Conservation (phyloP, 805 yeast species). For the Dipodascopsis uninucleata region DNA sequence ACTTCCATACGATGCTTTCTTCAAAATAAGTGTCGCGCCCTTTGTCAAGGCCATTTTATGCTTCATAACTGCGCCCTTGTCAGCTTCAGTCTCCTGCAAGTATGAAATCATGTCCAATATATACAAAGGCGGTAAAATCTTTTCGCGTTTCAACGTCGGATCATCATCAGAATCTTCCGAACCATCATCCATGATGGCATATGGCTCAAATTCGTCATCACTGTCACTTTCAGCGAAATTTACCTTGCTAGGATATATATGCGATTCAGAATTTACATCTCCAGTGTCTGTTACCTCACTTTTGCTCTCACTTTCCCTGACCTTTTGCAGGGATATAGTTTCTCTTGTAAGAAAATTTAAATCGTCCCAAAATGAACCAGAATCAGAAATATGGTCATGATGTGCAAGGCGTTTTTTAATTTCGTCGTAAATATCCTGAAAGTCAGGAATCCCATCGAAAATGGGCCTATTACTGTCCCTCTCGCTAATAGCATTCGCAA, state of each 20-base stretch:
- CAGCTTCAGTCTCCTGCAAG: slow-evolving; percentile 44
- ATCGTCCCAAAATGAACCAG: slow-evolving; percentile 14
- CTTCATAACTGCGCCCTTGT: slow-evolving; percentile 49
- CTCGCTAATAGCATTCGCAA: slow-evolving; percentile 47
- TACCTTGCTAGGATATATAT: too few relatives aligned
- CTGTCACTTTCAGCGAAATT: slow-evolving; percentile 39
- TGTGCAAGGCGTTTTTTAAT: slow-evolving; percentile 17
- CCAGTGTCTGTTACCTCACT: slow-evolving; percentile 15
- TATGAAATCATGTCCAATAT: slow-evolving; percentile 66
- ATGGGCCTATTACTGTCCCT: slow-evolving; percentile 29
- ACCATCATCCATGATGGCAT: slow-evolving; percentile 34
- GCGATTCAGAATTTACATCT: slow-evolving; percentile 34
- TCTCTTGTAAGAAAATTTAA: too few relatives aligned
- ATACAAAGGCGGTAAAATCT: slow-evolving; percentile 56
- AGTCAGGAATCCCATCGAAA: slow-evolving; percentile 31
- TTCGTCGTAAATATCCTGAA: slow-evolving; percentile 26
- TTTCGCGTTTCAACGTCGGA: slow-evolving; percentile 41
- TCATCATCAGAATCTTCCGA: slow-evolving; percentile 54
- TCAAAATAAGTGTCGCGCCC: slow-evolving; percentile 60
- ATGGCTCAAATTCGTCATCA: slow-evolving; percentile 32
- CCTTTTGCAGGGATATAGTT: slow-evolving; percentile 7
- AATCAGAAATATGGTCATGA: slow-evolving; percentile 10
- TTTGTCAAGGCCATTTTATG: slow-evolving; percentile 47
- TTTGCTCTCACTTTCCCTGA: slow-evolving; percentile 9
- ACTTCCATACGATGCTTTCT: slow-evolving; percentile 54